Base-by-base conservation (phyloP, 75 land plant species). In the Larix kaempferi region DNA sequence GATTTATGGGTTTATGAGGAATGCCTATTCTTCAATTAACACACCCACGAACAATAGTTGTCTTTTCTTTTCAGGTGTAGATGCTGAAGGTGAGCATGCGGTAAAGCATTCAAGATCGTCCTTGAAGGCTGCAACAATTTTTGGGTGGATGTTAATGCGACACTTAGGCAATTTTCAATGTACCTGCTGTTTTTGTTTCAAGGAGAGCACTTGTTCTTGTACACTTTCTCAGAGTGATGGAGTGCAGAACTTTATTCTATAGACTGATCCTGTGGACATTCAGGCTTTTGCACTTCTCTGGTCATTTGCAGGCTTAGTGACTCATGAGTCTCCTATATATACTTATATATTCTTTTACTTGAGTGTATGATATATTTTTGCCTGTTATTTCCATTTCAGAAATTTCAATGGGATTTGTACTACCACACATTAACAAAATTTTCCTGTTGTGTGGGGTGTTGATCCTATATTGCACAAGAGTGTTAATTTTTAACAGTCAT, bases 101-200 rank as follows among this genome's bases (percentile, higher is more conserved):
- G 19, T 37, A 69, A 69, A 44, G 49, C 41, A 39, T 8, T 69
- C 23, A n/a, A 41, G 23, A 69, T 8, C 41, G 12, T 69, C 72
- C 72, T 69, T 69, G 44, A 69, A 69, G 72, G 44, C 72, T 69
- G 72, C 49, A 69, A 37, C 52, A 1, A 21, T 37, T 39, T 62
- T 69, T 69, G 72, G 72, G 72, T 69, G 52, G 52, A 69, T 41
- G 72, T 35, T 44, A 49, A 39, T 8, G 39, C 49, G 11, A 69
- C 22, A 69, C 41, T 69, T 3, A 69, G 72, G n/a, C 72, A 69
- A 21, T 16, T 69, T 69, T 69, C 41, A 44, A 69, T 39, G 52
- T 69, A 21, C 44, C 6, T 69, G 49, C 49, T 69, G 72, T 69
- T 69, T 69, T 66, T 39, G 72, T 69, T 22, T 39, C 23, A 41